Evolutionary conservation across 805 yeast species (phyloP).

Genomic region (Candida gorgasii): DNA sequence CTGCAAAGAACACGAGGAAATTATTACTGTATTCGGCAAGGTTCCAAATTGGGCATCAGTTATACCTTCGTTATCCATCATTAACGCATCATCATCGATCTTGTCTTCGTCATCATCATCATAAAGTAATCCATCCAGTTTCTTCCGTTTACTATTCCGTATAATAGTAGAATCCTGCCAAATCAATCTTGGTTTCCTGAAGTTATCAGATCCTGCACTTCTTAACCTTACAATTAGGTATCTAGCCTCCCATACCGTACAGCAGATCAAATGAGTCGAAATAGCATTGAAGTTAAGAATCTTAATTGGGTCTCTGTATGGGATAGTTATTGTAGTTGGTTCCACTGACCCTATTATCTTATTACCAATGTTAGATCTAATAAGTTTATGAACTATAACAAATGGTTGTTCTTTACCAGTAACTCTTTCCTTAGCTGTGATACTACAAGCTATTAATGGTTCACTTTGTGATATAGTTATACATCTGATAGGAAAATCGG

Average conservation of each 20-base stretch:
- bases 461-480: conserved; percentile 69
- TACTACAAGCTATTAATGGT: conserved; percentile 70
- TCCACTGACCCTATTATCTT: conserved; percentile 36
- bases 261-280: conserved; percentile 69
- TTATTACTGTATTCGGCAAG: conserved; percentile 34
- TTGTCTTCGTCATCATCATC: conserved; percentile 21
- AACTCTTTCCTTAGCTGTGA: conserved; percentile 73
- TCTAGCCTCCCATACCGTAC: conserved; percentile 76
- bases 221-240: conserved; percentile 72
- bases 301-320: conserved; percentile 84
- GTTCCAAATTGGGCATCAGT: conserved; percentile 65
- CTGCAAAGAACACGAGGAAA: conserved; percentile 40
- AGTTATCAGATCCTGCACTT: conserved; percentile 45
- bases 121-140: conserved; percentile 16
- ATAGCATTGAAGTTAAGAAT: conserved; percentile 71
- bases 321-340: conserved; percentile 74
- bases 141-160: conserved; percentile 16
- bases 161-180: conserved; percentile 33
- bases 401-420: conserved; percentile 76
- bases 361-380: conserved; percentile 10
- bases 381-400: conserved; percentile 55
- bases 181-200: conserved; percentile 38
- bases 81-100: conserved; percentile 23
- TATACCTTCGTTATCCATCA: conserved; percentile 83
- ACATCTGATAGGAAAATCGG: conserved; percentile 77